A percentile compares a stretch with the other conserved stretches of the same genome.
phyloP scores from a whole-genome alignment of 148 eudicot species.

The Cornus florida region DNA sequence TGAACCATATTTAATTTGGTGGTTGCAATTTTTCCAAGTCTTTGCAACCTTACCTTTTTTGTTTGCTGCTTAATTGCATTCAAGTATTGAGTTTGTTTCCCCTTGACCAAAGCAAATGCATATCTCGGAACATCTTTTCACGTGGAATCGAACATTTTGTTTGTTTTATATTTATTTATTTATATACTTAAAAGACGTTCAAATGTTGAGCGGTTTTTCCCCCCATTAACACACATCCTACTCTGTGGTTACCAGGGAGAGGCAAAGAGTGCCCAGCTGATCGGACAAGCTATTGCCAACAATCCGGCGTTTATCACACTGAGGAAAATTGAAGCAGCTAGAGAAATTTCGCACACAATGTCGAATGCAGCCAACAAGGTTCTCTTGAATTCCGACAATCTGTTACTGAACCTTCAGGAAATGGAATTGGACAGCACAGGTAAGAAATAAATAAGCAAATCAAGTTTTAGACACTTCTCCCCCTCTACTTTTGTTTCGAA shows the following conservation, averaged over 20 bases:
- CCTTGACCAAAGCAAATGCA: too few relatives aligned
- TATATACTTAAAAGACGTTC: neutral
- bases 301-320: slow-evolving; percentile 75
- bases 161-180: too few relatives aligned
- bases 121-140: too few relatives aligned
- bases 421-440: slow-evolving; percentile 13
- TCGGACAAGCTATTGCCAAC: slow-evolving; percentile 47
- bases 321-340: slow-evolving; percentile 72
- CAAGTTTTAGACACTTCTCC: too few relatives aligned
- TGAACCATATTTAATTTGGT: too few relatives aligned
- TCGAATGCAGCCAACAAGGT: slow-evolving; percentile 21
- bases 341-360: slow-evolving; percentile 58
- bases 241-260: neutral
- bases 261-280: slow-evolving; percentile 35
- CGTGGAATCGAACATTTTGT: too few relatives aligned
- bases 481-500: neutral
- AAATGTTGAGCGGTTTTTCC: neutral
- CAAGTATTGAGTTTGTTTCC: too few relatives aligned
- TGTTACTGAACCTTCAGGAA: slow-evolving; percentile 24
- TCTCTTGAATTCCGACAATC: neutral
- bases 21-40: too few relatives aligned
- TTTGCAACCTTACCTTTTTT: too few relatives aligned
- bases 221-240: neutral
- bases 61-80: too few relatives aligned
- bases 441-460: neutral